phyloP scores from a whole-genome alignment of 768 basidiomycete species.

The Butyriboletus loyo region DNA sequence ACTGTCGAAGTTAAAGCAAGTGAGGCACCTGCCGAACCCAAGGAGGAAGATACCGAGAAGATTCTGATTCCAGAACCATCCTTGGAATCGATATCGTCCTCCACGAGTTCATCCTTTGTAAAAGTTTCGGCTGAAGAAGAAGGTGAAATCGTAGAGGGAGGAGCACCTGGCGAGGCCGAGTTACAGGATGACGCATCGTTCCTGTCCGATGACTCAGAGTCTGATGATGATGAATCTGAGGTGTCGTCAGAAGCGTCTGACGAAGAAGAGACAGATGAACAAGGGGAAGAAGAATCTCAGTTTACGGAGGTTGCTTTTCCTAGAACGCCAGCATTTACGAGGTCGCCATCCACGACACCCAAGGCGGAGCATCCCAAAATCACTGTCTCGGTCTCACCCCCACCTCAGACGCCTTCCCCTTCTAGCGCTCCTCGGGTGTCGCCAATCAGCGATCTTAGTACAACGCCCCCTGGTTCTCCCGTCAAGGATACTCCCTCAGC shows the following conservation, averaged over 20 bases:
- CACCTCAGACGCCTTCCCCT: constrained; percentile 27
- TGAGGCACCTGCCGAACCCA: background rate
- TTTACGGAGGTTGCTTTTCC: constrained; percentile 19
- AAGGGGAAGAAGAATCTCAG: constrained; percentile 21
- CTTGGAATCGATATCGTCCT: constrained; percentile 39
- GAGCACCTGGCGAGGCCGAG: constrained; percentile 25
- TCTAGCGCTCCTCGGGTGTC: constrained; percentile 24
- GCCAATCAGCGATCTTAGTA: constrained; percentile 42
- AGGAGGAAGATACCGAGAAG: constrained; percentile 10
- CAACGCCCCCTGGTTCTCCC: constrained; percentile 68
- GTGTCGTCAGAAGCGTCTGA: constrained; percentile 16
- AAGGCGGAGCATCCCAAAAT: constrained; percentile 49
- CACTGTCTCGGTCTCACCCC: constrained; percentile 31
- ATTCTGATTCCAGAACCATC: constrained; percentile 14
- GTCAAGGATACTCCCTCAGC: constrained; percentile 36
- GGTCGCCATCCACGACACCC: constrained; percentile 60
- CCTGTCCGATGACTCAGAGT: constrained; percentile 27
- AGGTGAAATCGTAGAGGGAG: constrained; percentile 16
- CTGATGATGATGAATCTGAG: too few species aligned
- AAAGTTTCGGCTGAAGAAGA: constrained; percentile 36
- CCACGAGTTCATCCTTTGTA: constrained; percentile 45
- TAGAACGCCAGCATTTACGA: constrained; percentile 36
- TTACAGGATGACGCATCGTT: constrained; percentile 34
- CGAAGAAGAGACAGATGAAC: constrained; percentile 20
- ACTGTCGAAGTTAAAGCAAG: background rate